Base-by-base conservation (phyloP, 2,329 filamentous ascomycete species). In the Stromatinia cepivora region DNA sequence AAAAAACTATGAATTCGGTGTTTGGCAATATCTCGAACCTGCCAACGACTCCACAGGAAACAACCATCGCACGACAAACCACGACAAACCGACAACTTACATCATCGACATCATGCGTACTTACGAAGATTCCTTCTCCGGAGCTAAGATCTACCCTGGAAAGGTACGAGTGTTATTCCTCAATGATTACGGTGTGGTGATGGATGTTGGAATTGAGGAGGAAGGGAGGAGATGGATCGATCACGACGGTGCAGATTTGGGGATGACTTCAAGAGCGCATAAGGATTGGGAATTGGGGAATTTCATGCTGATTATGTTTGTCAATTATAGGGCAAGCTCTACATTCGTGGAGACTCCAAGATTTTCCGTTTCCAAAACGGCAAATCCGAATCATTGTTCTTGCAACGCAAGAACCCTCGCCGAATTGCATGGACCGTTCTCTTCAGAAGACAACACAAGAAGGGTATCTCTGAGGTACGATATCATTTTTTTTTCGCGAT, bases 351-450 rank as follows among this genome's bases (percentile, higher is more conserved):
- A 82, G 95, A 99, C 89, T 97, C 92, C 93, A 99, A 98, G 89
- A 90, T 98, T 88, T 99, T 99, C 92, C 94, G 95, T 83, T 99
- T 99, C 92, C 93, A 97, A 86, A 97, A 97, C 86, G 93, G 95
- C 88, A 99, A 99, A 88, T 94, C 93, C 85, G 95, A 99, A 87
- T 97, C 93, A 78, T 92, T 99, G 78, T 99, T 99, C 90, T 92
- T 98, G 79, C 95, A 99, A 90, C 94, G 95, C 89, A 99, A 99
- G 93, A 99, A 99, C 90, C 95, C 95, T 83, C 94, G 95, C 85
- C 93, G 94, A 83, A 98, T 99, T 84, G 90, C 94, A 79, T 99
- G 95, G 95, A 99, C 95, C 78, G 90, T 94, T 80, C 92, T 99
- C 76, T 99, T 92, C 92, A 91, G 95, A 84, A 92, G 94, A 85